phyloP scores from a whole-genome alignment of 371 early-diverging fungal genomes.

The Chytridium lagenaria region DNA sequence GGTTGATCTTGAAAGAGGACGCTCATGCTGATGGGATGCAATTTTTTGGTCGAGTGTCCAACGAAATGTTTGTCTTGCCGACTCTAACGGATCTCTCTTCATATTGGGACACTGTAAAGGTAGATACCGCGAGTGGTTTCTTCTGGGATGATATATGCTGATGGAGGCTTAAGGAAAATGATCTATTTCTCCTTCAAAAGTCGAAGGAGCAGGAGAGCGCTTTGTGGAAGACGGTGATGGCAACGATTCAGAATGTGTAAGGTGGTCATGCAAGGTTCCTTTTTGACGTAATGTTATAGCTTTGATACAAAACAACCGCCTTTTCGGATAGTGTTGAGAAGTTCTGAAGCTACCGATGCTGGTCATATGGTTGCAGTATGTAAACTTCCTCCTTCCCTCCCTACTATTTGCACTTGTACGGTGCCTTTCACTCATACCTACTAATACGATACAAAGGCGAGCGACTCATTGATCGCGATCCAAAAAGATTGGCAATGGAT shows the following conservation, averaged over 20 bases:
- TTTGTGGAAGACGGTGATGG: constrained; percentile 51
- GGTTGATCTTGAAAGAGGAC: constrained; percentile 1
- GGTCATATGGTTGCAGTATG: constrained; percentile 60
- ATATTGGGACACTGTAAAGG: constrained; percentile 52
- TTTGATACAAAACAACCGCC: constrained; percentile 94
- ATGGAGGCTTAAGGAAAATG: constrained; percentile 48
- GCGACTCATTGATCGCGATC: constrained; percentile 77
- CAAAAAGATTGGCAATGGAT: constrained; percentile 92
- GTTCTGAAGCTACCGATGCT: constrained; percentile 36
- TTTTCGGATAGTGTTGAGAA: constrained; percentile 83
- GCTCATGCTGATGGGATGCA: background rate
- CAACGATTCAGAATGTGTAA: constrained; percentile 62
- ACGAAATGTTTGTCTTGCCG: constrained; percentile 33
- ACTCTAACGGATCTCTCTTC: constrained; percentile 31
- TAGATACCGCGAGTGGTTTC: too few species aligned
- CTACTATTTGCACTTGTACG: too few species aligned
- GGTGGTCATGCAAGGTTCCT: background rate
- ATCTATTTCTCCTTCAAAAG: constrained; percentile 52
- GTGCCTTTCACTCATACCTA: background rate
- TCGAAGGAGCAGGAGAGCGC: constrained; percentile 48
- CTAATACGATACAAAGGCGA: constrained; percentile 61
- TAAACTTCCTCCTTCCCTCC: too few species aligned
- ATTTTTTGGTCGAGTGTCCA: background rate
- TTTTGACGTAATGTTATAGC: constrained; percentile 23
- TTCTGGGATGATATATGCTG: too few species aligned